These are phyloP conservation scores for Sugiyamaella grinbergsii DNA, from an alignment of 1,139 yeast species.

Conservation along the genomic window DNA sequence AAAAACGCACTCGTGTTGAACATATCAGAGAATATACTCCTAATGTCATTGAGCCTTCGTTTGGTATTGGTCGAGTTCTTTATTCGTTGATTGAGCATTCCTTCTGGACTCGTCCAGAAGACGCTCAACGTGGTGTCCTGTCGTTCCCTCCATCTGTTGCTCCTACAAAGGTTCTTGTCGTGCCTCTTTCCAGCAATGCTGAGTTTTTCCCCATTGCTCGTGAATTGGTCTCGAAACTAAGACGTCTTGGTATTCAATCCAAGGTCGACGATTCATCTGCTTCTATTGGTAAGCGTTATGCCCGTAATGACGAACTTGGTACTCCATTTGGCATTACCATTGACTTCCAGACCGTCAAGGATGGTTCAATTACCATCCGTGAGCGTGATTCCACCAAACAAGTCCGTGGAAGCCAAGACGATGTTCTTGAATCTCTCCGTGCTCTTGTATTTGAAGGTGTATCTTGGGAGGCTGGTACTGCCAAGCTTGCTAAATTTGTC, in stretches of 20 bases:
- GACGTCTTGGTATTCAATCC: constrained; percentile 84
- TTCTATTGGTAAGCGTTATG: constrained; percentile 96
- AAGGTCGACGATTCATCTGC: constrained; percentile 98
- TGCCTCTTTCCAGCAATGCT: constrained; percentile 86
- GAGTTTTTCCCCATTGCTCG: constrained; percentile 77
- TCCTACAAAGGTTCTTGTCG: constrained; percentile 95
- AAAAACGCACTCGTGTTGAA: constrained; percentile 76
- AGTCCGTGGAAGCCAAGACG: constrained; percentile 88
- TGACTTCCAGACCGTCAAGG: constrained; percentile 92
- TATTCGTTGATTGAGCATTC: constrained; percentile 92
- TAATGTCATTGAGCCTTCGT: constrained; percentile 97
- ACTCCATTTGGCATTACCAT: constrained; percentile 98
- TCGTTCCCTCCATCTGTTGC: constrained; percentile 96
- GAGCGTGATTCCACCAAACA: constrained; percentile 98
- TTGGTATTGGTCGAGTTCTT: constrained; percentile 97
- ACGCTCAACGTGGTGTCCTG: constrained; percentile 84
- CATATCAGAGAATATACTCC: constrained; percentile 96
- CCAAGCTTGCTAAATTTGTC: constrained; percentile 43
- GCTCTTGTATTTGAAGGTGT: constrained; percentile 71
- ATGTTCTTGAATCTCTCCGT: constrained; percentile 76
- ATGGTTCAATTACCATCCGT: constrained; percentile 89
- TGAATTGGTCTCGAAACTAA: constrained; percentile 62
- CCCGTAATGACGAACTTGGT: constrained; percentile 98
- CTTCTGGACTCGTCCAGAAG: constrained; percentile 95
- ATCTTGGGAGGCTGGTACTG: constrained; percentile 85